Evolutionary conservation across 495 filamentous ascomycete genomes (phyloP), one percentile per base, ranked within the genome.

Genomic region (Evernia prunastri): DNA sequence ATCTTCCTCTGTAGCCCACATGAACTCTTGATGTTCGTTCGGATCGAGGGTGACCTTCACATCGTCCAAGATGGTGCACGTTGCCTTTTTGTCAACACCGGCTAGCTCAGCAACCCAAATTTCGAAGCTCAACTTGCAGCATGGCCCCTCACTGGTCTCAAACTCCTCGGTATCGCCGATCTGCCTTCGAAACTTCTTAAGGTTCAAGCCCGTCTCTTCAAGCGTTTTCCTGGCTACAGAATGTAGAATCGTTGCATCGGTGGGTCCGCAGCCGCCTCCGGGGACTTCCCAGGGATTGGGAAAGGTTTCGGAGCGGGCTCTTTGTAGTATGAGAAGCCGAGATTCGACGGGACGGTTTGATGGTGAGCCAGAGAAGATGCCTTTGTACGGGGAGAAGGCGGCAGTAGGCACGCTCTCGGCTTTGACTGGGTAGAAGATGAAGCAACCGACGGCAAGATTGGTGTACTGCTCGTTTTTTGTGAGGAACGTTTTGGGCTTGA

Each of bases 191-290:
- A 87, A 69, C 18, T 67, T 68, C 31, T 72, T 75, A 1, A 83
- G 78, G 53, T 74, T 71, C 56, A 87, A 66, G 4, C 83, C 85
- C 0, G 80, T 83, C 68, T 87, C 85, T 70, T 88, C 86, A 33
- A 75, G 71, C 3, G 84, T 77, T 68, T 87, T 83, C 2, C 85
- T 73, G 18, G 74, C 83, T 0, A 81, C 77, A 0, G 78, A 78
- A 56, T 82, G 78, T 0, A 87, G 74, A 20, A 88, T 71, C 0
- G 80, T 84, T 15, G 69, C 65, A 58, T 86, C 82, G 2, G 65
- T 64, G 20, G 70, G 61, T 31, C 87, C 84, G 40, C 69, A 68
- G 15, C 75, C 72, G 7, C 86, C 86, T 3, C 86, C 84, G 2
- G 85, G 85, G 1, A 81, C 71, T 64, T 88, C 85, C 86, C 85